Evolutionary conservation across 1,284 basidiomycete species (phyloP).

Genomic region (Ganoderma meredithae): DNA sequence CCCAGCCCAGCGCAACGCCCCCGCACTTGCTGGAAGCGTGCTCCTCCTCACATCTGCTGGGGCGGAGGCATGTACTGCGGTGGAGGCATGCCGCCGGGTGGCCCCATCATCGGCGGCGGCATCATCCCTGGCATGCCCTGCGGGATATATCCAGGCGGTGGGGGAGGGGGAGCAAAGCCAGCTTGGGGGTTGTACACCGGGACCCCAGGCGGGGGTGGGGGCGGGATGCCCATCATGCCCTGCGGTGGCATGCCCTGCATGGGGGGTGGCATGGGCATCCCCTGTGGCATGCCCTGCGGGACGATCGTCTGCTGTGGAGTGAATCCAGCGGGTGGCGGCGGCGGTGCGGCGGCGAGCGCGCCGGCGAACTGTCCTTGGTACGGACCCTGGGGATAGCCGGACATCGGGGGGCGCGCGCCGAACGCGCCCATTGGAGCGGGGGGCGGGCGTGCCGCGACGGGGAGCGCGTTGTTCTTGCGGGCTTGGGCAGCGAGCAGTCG

Average conservation of each 20-base stretch:
- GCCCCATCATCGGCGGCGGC: slow-evolving; percentile 42
- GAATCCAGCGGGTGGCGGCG: slow-evolving; percentile 71
- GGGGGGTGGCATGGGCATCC: slow-evolving; percentile 42
- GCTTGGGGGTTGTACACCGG: slow-evolving; percentile 52
- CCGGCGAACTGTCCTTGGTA: slow-evolving; percentile 92
- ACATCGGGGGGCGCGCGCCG: slow-evolving; percentile 65
- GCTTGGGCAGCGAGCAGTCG: slow-evolving; percentile 95
- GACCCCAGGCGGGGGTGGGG: slow-evolving; percentile 42
- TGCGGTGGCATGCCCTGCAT: slow-evolving; percentile 52
- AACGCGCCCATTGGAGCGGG: slow-evolving; percentile 69
- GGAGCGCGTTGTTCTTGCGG: slow-evolving; percentile 91
- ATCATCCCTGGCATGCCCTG: slow-evolving; percentile 46
- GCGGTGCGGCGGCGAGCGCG: slow-evolving; percentile 73
- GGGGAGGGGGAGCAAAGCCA: slow-evolving; percentile 64
- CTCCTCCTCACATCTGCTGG: slow-evolving; percentile 25
- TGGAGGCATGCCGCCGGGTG: slow-evolving; percentile 30
- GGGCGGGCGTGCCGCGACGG: slow-evolving; percentile 72
- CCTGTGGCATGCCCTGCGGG: slow-evolving; percentile 49
- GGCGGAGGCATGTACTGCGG: slow-evolving; percentile 27
- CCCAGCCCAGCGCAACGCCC: slow-evolving; percentile 2
- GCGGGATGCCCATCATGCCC: slow-evolving; percentile 36
- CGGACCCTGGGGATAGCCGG: slow-evolving; percentile 66
- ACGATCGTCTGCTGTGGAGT: slow-evolving; percentile 72
- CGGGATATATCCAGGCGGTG: slow-evolving; percentile 63
- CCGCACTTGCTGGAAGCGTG: not conserved